A percentile compares a stretch with the other conserved stretches of the same genome.
Evolutionary conservation across 2,329 filamentous ascomycete genomes (phyloP).

Genomic region (Apiospora koreana): DNA sequence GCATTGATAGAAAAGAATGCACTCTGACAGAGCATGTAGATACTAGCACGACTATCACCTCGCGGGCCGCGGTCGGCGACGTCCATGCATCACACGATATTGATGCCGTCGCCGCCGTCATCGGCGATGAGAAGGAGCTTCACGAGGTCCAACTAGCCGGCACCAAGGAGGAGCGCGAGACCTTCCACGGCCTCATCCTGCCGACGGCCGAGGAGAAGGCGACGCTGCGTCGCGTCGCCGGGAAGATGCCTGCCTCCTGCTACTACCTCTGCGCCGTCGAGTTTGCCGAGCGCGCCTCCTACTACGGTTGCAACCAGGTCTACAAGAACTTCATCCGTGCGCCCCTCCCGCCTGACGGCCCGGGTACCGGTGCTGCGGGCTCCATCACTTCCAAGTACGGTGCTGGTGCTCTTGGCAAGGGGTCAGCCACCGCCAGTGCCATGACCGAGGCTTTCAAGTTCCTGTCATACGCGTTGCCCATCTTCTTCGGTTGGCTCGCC

Average conservation of each 20-base stretch:
- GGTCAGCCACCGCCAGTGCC: conserved; percentile 47
- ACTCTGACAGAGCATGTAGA: conserved; percentile 14
- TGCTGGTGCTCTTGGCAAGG: conserved; percentile 51
- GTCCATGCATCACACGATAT: conserved; percentile 14
- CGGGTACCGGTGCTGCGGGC: conserved; percentile 42
- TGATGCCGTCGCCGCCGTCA: conserved; percentile 13
- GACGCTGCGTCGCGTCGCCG: conserved; percentile 48
- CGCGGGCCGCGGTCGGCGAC: conserved; percentile 25
- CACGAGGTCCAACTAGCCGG: conserved; percentile 10
- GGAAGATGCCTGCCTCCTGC: conserved; percentile 41
- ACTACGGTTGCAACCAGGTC: conserved; percentile 45
- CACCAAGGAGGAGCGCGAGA: conserved; percentile 26
- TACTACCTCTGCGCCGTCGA: conserved; percentile 57
- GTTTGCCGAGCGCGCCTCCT: conserved; percentile 52
- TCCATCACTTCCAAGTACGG: conserved; percentile 34
- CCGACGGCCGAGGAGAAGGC: conserved; percentile 48
- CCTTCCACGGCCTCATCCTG: conserved; percentile 30
- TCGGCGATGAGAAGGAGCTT: conserved; percentile 13
- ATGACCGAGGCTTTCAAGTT: conserved; percentile 55
- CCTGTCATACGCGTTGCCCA: conserved; percentile 47
- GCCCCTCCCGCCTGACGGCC: conserved; percentile 54
- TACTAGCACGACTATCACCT: conserved; percentile 23
- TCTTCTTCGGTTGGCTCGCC: conserved; percentile 42
- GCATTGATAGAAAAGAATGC: not conserved
- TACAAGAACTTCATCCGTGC: conserved; percentile 62